Conservation (phyloP, 2,329 filamentous ascomycete genomes). For the Cordyceps farinosa region DNA sequence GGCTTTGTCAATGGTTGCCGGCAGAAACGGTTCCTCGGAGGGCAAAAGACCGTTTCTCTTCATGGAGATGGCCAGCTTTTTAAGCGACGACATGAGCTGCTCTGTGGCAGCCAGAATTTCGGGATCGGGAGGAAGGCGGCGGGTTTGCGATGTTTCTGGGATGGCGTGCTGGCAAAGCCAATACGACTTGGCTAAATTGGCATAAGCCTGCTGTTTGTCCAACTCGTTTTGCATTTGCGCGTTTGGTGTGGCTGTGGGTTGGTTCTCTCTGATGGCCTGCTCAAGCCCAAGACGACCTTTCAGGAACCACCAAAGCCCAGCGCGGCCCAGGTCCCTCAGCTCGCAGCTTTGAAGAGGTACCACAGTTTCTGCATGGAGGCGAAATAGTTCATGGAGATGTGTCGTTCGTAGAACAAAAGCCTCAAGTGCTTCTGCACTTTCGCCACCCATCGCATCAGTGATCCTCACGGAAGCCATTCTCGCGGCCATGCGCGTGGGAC, state of each 20-base stretch:
- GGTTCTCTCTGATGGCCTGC: conserved; percentile 57
- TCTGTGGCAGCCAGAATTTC: conserved; percentile 54
- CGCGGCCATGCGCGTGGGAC: conserved; percentile 28
- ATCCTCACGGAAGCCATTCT: conserved; percentile 37
- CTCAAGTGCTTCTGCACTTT: conserved; percentile 62
- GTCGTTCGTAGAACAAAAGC: conserved; percentile 68
- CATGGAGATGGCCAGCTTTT: conserved; percentile 77
- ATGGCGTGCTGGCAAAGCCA: conserved; percentile 67
- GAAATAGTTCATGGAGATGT: conserved; percentile 73
- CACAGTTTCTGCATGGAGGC: conserved; percentile 70
- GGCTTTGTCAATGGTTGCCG: conserved; percentile 72
- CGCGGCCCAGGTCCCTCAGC: conserved; percentile 65
- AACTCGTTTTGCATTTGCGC: conserved; percentile 52
- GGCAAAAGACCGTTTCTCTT: conserved; percentile 77
- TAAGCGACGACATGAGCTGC: conserved; percentile 60
- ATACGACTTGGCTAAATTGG: conserved; percentile 79
- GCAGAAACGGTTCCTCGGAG: conserved; percentile 63
- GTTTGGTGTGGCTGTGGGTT: conserved; percentile 41
- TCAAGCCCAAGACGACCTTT: conserved; percentile 76
- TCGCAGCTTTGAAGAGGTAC: conserved; percentile 62
- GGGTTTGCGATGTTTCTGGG: conserved; percentile 45
- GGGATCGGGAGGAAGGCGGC: conserved; percentile 39
- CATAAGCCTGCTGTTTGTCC: conserved; percentile 70
- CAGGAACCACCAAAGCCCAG: conserved; percentile 85
- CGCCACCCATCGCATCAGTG: conserved; percentile 40